Conservation (phyloP, 129 eudicot genomes). For the Pittosporum tobira region DNA sequence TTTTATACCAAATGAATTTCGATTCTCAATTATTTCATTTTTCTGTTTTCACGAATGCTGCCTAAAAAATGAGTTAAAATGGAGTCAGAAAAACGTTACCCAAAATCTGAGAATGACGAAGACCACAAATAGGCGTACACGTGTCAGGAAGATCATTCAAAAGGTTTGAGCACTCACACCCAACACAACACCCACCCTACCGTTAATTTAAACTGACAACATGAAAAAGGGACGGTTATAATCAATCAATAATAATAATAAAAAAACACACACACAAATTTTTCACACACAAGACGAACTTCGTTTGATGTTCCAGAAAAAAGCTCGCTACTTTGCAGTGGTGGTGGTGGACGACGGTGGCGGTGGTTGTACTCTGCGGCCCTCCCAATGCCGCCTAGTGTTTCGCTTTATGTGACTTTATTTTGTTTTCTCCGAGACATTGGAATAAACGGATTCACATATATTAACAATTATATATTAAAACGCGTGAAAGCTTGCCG, state of each 20-base stretch:
- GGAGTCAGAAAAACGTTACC: conserved; percentile 3
- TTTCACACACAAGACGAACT: no score
- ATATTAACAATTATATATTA: background rate
- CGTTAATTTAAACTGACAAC: background rate
- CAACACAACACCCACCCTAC: background rate
- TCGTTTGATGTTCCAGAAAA: no score
- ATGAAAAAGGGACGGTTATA: background rate
- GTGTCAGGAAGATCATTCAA: conserved; percentile 8
- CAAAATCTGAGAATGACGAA: background rate
- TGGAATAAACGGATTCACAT: background rate
- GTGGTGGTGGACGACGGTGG: background rate
- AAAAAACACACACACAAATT: no score
- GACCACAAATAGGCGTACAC: background rate
- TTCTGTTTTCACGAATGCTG: no score
- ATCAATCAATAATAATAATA: no score
- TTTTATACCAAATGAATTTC: no score
- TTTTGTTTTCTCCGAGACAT: conserved; percentile 3
- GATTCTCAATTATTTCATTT: no score
- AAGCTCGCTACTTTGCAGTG: no score
- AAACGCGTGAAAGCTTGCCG: background rate
- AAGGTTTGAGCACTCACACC: conserved; percentile 8
- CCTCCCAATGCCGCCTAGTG: conserved; percentile 4
- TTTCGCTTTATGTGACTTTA: background rate
- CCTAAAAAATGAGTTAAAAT: conserved; percentile 4
- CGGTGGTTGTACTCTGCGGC: no score